Evolutionary conservation across 2,329 filamentous ascomycete genomes (phyloP).

Genomic region (Metarhizium rileyi): DNA sequence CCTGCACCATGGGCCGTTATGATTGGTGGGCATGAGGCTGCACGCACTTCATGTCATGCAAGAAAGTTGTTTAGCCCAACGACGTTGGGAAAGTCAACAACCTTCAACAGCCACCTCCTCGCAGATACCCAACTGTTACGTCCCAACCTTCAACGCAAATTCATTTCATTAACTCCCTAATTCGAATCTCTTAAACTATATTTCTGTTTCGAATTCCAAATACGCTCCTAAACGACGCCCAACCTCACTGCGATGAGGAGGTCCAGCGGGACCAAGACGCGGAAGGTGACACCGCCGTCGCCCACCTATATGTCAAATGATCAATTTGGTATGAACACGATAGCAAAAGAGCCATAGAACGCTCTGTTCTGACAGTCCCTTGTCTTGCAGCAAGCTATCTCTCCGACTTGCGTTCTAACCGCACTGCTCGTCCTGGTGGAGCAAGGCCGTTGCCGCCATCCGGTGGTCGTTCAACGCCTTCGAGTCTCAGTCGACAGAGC

Average conservation of each 20-base stretch:
- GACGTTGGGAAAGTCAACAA: constrained; percentile 5
- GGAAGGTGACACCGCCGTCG: constrained; percentile 51
- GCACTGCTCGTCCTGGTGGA: constrained; percentile 58
- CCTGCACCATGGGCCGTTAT: neutral
- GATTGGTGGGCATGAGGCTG: constrained; percentile 9
- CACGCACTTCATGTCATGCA: neutral
- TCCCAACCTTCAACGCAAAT: neutral
- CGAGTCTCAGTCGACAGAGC: constrained; percentile 21
- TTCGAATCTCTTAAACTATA: neutral
- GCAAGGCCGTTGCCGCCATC: constrained; percentile 51
- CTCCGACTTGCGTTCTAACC: constrained; percentile 58
- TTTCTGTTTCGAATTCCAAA: neutral
- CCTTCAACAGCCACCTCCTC: constrained; percentile 2
- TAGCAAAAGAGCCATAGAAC: neutral
- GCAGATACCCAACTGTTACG: neutral
- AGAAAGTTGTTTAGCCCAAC: constrained; percentile 4
- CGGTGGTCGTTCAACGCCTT: constrained; percentile 20
- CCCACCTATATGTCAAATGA: constrained; percentile 57
- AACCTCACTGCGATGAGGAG: constrained; percentile 16
- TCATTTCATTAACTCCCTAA: neutral
- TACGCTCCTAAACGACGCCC: neutral
- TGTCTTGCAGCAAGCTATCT: constrained; percentile 54
- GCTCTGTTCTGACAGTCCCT: constrained; percentile 1
- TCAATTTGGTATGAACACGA: constrained; percentile 46
- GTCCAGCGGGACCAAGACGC: constrained; percentile 26